phyloP scores from a whole-genome alignment of 2,329 filamentous ascomycete species.

The Nothophoma quercina region DNA sequence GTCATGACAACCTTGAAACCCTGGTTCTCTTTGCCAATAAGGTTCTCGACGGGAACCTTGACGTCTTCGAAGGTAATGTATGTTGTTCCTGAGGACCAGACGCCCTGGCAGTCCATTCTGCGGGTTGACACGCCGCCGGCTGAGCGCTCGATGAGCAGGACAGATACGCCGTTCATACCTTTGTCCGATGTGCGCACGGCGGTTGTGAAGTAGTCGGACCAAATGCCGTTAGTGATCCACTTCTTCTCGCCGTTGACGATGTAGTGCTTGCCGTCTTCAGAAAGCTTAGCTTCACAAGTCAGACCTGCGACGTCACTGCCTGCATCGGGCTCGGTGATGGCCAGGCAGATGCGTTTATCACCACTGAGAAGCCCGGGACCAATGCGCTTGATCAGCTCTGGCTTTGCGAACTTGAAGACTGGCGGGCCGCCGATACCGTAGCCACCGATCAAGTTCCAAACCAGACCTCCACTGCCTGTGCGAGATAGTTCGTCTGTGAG shows the following conservation, averaged over 20 bases:
- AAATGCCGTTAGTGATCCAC: conserved; percentile 99
- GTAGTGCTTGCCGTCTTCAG: conserved; percentile 96
- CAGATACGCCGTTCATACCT: conserved; percentile 91
- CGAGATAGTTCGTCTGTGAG: conserved; percentile 94
- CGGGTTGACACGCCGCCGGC: conserved; percentile 87
- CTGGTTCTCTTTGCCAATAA: conserved; percentile 97
- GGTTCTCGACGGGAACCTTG: conserved; percentile 98
- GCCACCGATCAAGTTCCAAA: conserved; percentile 97
- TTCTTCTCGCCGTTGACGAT: conserved; percentile 99
- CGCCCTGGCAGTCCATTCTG: conserved; percentile 92
- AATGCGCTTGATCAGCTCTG: conserved; percentile 84
- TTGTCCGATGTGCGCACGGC: conserved; percentile 87
- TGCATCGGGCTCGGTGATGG: conserved; percentile 92
- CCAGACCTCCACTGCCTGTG: conserved; percentile 86
- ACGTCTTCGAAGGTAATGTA: conserved; percentile 99
- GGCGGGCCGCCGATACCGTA: conserved; percentile 95
- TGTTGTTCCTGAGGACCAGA: conserved; percentile 93
- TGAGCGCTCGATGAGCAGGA: conserved; percentile 89
- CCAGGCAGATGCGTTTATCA: conserved; percentile 96
- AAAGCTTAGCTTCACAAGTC: conserved; percentile 93
- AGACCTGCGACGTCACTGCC: conserved; percentile 95
- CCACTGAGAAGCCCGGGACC: conserved; percentile 86
- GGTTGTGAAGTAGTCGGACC: conserved; percentile 96
- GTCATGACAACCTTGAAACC: conserved; percentile 99
- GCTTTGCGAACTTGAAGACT: conserved; percentile 88